Conservation (phyloP, 352 stramenopile species). For the Phytopythium boreale region DNA sequence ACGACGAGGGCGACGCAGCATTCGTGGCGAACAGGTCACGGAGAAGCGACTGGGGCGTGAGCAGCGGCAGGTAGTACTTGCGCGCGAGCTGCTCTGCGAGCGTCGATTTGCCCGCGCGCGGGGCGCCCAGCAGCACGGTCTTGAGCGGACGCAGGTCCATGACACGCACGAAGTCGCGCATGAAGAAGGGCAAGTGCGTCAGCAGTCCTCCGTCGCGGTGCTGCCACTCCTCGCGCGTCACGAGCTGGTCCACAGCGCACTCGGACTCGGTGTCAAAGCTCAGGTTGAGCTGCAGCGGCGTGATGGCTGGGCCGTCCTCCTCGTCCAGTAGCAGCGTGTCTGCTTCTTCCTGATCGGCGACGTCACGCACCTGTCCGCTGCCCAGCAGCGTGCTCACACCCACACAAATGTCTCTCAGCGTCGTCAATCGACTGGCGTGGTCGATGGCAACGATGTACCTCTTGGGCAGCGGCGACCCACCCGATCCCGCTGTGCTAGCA, state of each 20-base stretch:
- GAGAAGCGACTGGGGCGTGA: slow-evolving; percentile 47
- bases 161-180: slow-evolving; percentile 67
- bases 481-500: slow-evolving; percentile 18
- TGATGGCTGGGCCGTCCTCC: slow-evolving; percentile 44
- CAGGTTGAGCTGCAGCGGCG: slow-evolving; percentile 69
- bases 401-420: slow-evolving; percentile 58
- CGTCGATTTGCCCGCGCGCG: slow-evolving; percentile 62
- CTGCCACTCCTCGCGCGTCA: slow-evolving; percentile 65
- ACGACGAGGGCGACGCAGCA: background rate
- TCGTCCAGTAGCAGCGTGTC: slow-evolving; percentile 60
- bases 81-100: slow-evolving; percentile 51
- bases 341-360: slow-evolving; percentile 31
- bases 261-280: slow-evolving; percentile 57
- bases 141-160: slow-evolving; percentile 77
- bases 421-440: slow-evolving; percentile 42
- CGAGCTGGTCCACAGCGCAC: slow-evolving; percentile 47
- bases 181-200: slow-evolving; percentile 58
- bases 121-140: slow-evolving; percentile 63
- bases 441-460: slow-evolving; percentile 72
- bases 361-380: slow-evolving; percentile 42
- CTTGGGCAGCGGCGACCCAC: slow-evolving; percentile 28
- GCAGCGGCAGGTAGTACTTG: slow-evolving; percentile 69
- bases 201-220: slow-evolving; percentile 58
- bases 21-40: slow-evolving; percentile 31
- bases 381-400: slow-evolving; percentile 58